Evolutionary conservation across 805 yeast species (phyloP).

Genomic region (Yamadazyma laniorum): DNA sequence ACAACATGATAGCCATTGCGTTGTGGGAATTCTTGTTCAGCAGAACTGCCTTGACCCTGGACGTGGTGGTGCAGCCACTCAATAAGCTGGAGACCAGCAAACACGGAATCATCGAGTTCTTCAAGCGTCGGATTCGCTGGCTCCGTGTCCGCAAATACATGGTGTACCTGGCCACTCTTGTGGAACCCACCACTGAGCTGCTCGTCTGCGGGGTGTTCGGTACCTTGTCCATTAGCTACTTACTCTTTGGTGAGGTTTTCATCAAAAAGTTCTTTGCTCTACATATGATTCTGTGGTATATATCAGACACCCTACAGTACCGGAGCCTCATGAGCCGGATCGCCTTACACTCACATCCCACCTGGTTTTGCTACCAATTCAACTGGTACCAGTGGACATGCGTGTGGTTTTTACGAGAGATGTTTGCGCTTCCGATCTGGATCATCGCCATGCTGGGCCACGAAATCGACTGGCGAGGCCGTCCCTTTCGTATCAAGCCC

Average conservation of each 20-base stretch:
- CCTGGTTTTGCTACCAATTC: constrained; percentile 9
- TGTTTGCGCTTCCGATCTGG: constrained; percentile 84
- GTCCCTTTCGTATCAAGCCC: constrained; percentile 66
- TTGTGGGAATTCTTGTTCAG: constrained; percentile 68
- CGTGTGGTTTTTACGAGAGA: constrained; percentile 68
- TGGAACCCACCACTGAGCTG: constrained; percentile 86
- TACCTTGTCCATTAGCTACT: constrained; percentile 50
- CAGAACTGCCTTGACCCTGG: constrained; percentile 76
- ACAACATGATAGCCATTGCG: constrained; percentile 87
- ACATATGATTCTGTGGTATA: constrained; percentile 64
- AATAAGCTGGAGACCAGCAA: constrained; percentile 30
- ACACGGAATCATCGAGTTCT: constrained; percentile 51
- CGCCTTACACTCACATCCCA: constrained; percentile 16
- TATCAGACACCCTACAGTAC: constrained; percentile 61
- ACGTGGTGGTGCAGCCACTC: constrained; percentile 74
- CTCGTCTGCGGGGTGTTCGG: constrained; percentile 68
- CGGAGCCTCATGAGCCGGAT: constrained; percentile 39
- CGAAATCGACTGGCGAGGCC: constrained; percentile 74
- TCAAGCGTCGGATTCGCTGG: constrained; percentile 77
- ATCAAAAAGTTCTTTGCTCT: constrained; percentile 38
- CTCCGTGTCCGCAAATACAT: constrained; percentile 80
- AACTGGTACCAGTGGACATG: constrained; percentile 25
- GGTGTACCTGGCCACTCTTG: constrained; percentile 79
- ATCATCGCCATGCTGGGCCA: constrained; percentile 74
- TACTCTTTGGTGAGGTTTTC: constrained; percentile 38